Evolutionary conservation across 2,329 filamentous ascomycete genomes (phyloP).

Genomic region (Hypoxylon sp.): DNA sequence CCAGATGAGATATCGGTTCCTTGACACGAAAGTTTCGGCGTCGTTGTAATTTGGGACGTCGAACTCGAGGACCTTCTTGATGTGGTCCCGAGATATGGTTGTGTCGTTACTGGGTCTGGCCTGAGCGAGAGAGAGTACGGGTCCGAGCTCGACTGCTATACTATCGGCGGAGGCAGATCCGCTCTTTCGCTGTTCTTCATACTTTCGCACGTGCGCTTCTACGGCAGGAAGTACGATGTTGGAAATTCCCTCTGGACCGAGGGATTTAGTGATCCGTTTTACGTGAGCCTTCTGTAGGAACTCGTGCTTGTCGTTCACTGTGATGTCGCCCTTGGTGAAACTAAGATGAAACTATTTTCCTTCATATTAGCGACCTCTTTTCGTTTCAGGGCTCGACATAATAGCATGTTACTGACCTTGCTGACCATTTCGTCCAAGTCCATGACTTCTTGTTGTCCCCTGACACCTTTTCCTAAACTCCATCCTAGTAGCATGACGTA

Average conservation of each 20-base stretch:
- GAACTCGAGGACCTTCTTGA: constrained; percentile 42
- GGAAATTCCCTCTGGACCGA: constrained; percentile 3
- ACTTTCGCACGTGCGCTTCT: constrained; percentile 28
- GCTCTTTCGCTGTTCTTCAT: constrained; percentile 33
- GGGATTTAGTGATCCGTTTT: constrained; percentile 5
- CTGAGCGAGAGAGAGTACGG: constrained; percentile 22
- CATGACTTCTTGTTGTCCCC: constrained; percentile 76
- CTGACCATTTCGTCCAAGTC: constrained; percentile 78
- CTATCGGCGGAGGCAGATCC: not conserved
- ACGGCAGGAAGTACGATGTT: constrained; percentile 34
- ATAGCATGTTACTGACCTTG: constrained; percentile 67
- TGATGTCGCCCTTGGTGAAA: constrained; percentile 92
- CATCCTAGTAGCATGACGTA: constrained; percentile 90
- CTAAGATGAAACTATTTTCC: constrained; percentile 79
- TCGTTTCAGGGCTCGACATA: not conserved
- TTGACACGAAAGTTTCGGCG: constrained; percentile 39
- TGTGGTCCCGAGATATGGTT: constrained; percentile 36
- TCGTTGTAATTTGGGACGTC: constrained; percentile 40
- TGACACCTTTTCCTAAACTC: constrained; percentile 67
- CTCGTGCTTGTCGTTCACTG: constrained; percentile 85
- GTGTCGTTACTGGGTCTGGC: not conserved
- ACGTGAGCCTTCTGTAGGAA: constrained; percentile 73
- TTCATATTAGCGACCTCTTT: constrained; percentile 39
- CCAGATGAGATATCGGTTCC: constrained; percentile 52
- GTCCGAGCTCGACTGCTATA: constrained; percentile 38